A percentile compares a stretch with the other conserved stretches of the same genome.
These are phyloP conservation scores for Penicillium hordei DNA, from an alignment of 2,329 filamentous ascomycete species.

Conservation along the genomic window DNA sequence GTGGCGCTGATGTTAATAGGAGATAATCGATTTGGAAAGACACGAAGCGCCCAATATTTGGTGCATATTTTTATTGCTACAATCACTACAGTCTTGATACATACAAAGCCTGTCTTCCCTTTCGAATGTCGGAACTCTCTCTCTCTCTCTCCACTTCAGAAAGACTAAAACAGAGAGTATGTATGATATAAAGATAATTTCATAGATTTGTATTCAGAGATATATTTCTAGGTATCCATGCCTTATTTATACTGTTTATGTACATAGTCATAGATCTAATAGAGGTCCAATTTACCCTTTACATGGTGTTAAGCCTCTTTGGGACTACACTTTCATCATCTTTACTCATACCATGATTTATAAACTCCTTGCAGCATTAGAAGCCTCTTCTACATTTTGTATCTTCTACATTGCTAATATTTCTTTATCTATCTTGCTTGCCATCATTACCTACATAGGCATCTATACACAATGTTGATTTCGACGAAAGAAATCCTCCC, in stretches of 20 bases:
- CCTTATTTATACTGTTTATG: too few species aligned
- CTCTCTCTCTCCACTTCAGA: neutral
- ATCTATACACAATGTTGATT: neutral
- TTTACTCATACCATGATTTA: neutral
- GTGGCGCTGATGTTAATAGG: too few species aligned
- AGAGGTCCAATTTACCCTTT: neutral
- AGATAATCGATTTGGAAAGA: too few species aligned
- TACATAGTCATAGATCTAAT: neutral
- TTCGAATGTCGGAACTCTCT: neutral
- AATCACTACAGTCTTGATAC: too few species aligned
- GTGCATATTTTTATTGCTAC: too few species aligned
- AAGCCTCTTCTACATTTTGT: neutral
- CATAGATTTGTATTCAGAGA: neutral
- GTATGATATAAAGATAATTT: neutral
- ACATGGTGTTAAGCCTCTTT: neutral
- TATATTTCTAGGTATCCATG: neutral
- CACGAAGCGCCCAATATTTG: too few species aligned
- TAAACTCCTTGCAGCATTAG: neutral
- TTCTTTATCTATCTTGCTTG: neutral
- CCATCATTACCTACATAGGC: neutral
- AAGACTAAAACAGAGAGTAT: neutral
- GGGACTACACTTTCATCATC: neutral
- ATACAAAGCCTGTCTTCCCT: neutral
- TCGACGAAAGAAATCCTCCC: neutral
- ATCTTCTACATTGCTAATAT: neutral